These are phyloP conservation scores for Brassica rapa DNA, from an alignment of 345 rosid species.

Conservation along the genomic window DNA sequence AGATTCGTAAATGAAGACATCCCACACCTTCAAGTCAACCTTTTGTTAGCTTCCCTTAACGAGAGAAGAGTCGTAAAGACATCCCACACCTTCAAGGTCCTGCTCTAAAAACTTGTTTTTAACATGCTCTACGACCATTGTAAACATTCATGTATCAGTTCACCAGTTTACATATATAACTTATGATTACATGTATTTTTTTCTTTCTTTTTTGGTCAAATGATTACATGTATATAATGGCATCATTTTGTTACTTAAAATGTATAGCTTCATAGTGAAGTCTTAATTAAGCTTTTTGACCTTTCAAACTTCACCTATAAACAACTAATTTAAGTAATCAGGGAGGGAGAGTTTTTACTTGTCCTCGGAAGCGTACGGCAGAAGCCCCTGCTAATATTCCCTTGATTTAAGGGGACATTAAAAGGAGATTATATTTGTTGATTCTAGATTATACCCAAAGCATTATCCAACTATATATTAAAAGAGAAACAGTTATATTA, in stretches of 20 bases:
- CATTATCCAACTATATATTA: slow-evolving; percentile 10
- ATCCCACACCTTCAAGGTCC: not conserved
- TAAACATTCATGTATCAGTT: not conserved
- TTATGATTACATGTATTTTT: not conserved
- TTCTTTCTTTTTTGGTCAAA: too few relatives aligned
- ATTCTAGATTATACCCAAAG: slow-evolving; percentile 22
- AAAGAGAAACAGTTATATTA: not conserved
- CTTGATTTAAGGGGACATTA: slow-evolving; percentile 41
- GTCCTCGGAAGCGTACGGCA: slow-evolving; percentile 42
- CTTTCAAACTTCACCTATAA: slow-evolving; percentile 23
- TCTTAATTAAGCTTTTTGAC: slow-evolving; percentile 11
- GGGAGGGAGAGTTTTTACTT: not conserved
- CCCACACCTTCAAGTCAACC: not conserved
- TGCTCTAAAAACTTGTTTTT: not conserved
- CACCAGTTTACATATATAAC: not conserved
- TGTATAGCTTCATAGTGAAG: slow-evolving; percentile 2
- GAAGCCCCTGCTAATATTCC: slow-evolving; percentile 25
- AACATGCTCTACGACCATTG: slow-evolving; percentile 1
- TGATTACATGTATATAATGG: not conserved
- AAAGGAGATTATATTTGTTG: slow-evolving; percentile 31
- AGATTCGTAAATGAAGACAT: slow-evolving; percentile 1
- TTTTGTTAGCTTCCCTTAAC: not conserved
- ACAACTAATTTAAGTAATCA: slow-evolving; percentile 21
- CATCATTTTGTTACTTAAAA: not conserved
- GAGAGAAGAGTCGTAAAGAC: not conserved